Conservation (phyloP, 805 yeast species). For the Wickerhamomyces silvicola region DNA sequence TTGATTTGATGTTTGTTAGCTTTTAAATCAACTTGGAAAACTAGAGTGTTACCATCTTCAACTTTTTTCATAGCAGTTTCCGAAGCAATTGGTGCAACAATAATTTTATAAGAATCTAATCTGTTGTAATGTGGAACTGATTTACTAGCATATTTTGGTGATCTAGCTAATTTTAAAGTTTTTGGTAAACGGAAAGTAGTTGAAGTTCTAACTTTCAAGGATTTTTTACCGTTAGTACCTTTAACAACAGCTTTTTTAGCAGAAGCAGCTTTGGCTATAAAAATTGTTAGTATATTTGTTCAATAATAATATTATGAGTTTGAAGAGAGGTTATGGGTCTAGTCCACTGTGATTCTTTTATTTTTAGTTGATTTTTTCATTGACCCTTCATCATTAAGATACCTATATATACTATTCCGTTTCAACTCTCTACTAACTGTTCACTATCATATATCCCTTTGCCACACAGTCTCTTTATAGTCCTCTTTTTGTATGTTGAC, state of each 20-base stretch:
- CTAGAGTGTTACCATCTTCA: constrained; percentile 98
- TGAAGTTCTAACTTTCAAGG: constrained; percentile 87
- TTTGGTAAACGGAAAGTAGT: constrained; percentile 97
- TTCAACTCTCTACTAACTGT: not conserved
- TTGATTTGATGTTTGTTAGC: constrained; percentile 99
- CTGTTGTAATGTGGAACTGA: constrained; percentile 97
- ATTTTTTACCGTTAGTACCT: constrained; percentile 91
- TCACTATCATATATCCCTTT: not conserved
- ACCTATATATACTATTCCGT: too few species aligned
- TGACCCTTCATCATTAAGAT: too few species aligned
- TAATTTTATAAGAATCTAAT: constrained; percentile 91
- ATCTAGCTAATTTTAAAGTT: constrained; percentile 89
- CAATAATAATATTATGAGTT: too few species aligned
- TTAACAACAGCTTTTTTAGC: constrained; percentile 99
- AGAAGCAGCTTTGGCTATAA: constrained; percentile 74
- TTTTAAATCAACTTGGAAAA: constrained; percentile 95
- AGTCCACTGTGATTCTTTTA: not conserved
- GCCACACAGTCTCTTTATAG: not conserved
- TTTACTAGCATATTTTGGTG: constrained; percentile 93
- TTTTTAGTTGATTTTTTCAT: too few species aligned
- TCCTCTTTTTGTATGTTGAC: too few species aligned
- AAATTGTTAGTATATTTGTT: constrained; percentile 19
- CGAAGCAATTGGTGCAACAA: constrained; percentile 91
- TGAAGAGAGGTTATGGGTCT: not conserved
- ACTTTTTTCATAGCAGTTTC: constrained; percentile 99